Base-by-base conservation (phyloP, 345 rosid genomes). In the Citrus cavaleriei region DNA sequence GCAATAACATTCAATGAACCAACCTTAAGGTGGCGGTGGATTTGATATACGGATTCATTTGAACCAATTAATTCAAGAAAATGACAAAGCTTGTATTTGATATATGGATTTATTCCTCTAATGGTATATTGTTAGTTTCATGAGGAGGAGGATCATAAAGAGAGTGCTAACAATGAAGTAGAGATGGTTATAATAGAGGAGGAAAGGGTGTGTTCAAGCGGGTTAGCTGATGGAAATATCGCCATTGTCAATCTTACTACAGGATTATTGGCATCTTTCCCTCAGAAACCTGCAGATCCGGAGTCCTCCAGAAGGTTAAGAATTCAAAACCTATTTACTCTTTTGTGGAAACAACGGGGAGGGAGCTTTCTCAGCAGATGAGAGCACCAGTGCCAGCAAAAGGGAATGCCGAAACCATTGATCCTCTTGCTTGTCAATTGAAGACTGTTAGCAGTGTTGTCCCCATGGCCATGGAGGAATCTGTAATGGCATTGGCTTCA, bases 121-220 rank as follows among this genome's bases (percentile, higher is more conserved):
- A 32, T 32, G 34, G 34, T 32, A 32, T 32, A 32, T 32, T 32
- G 37, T 0, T 34, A 34, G 37, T 34, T 34, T 34, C 37, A 34
- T 34, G 37, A 81, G 16, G 92, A 83, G 78, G 85, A 84, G 46
- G 81, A 75, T 24, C 81, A 57, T 35, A 79, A 77, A 38, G 79
- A 74, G 61, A 80, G 64, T 19, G 35, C 14, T 8, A 87, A 86
- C 25, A 94, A 92, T 75, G 37, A 5, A 78, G 94, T 88, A 78
- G 97, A 90, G 37, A 34, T 34, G 37, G 85, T 82, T 70, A 87
- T 92, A 35, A 89, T 92, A 28, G 97, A 93, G 84, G 97, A 93
- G 63, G 91, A 88, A 83, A 86, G 88, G 78, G 38, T 37, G 38
- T 6, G 38, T 37, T 37, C 38, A 37, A 37, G 8, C 1, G 38